Base-by-base conservation (phyloP, 495 filamentous ascomycete genomes). In the Podospora australis region DNA sequence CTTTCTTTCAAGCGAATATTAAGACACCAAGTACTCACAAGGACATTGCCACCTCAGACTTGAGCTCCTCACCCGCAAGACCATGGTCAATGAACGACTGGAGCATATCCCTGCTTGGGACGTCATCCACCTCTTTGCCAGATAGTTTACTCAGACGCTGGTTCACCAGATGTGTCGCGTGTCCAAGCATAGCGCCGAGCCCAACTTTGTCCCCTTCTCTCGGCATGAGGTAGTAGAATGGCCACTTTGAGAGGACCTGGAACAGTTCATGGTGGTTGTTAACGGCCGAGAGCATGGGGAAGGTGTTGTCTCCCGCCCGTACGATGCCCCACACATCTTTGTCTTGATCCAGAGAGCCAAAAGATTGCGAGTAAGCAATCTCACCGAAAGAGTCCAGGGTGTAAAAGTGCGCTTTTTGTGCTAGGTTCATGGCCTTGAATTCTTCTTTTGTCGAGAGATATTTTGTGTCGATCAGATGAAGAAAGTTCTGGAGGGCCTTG, bases 301-400 rank as follows among this genome's bases (percentile, higher is more conserved):
- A 57, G 1, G 66, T 67, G 21, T 69, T 67, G 39, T 79, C 72
- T 53, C 80, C 73, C 2, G 67, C 65, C 36, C 73, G 63, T 35
- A 81, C 74, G 6, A 84, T 69, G 20, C 74, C 70, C 29, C 72
- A 69, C 24, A 78, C 67, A 55, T 87, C 83, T 5, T 67, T 62
- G 22, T 79, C 81, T 44, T 68, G 69, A 34, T 75, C 68, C 2
- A 86, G 65, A 54, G 78, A 84, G 11, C 83, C 82, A 17, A 86
- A 72, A 1, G 81, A 71, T 25, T 73, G 64, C 10, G 81, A 81
- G 56, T 82, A 82, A 7, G 76, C 79, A 26, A 86, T 66, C 52
- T 84, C 77, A 9, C 75, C 77, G 46, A 87, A 80, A 2, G 81
- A 71, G 52, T 87, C 84, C 52, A 84, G 77, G 5, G 79, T 77